These are phyloP conservation scores for Gnomoniopsis sp. DNA, from an alignment of 2,329 filamentous ascomycete species.

Conservation along the genomic window DNA sequence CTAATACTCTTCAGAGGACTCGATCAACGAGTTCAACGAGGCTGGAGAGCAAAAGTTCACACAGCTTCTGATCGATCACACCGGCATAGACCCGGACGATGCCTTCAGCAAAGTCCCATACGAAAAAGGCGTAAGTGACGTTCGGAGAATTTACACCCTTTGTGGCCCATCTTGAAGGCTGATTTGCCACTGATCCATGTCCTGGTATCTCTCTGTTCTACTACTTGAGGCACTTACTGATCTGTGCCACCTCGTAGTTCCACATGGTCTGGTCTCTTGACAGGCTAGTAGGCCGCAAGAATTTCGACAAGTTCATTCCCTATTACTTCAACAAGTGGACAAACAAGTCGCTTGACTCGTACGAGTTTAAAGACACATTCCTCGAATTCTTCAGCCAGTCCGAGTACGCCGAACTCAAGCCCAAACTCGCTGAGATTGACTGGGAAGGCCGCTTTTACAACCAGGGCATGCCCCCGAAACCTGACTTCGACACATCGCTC, in stretches of 20 bases:
- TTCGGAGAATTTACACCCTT: too few species aligned
- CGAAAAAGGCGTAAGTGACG: conserved; percentile 65
- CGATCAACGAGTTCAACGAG: conserved; percentile 72
- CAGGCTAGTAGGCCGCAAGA: conserved; percentile 75
- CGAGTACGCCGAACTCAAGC: conserved; percentile 59
- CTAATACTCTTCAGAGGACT: conserved; percentile 54
- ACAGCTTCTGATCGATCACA: conserved; percentile 81
- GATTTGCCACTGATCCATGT: too few species aligned
- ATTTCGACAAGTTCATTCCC: conserved; percentile 93
- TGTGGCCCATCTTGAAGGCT: too few species aligned
- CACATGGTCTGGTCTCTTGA: conserved; percentile 91
- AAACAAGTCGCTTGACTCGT: conserved; percentile 84
- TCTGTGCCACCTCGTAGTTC: conserved; percentile 44
- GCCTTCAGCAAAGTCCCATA: conserved; percentile 91
- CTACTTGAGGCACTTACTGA: too few species aligned
- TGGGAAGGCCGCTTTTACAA: conserved; percentile 89
- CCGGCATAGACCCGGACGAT: conserved; percentile 91
- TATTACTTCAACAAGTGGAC: conserved; percentile 89
- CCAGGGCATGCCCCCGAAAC: conserved; percentile 87
- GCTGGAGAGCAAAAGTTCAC: conserved; percentile 80
- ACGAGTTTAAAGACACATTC: conserved; percentile 88
- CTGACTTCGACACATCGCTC: conserved; percentile 82
- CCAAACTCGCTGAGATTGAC: conserved; percentile 70
- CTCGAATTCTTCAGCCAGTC: conserved; percentile 74
- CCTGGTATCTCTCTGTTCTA: too few species aligned